Base-by-base conservation (phyloP, 768 basidiomycete species). In the Tephrocybe sp. region DNA sequence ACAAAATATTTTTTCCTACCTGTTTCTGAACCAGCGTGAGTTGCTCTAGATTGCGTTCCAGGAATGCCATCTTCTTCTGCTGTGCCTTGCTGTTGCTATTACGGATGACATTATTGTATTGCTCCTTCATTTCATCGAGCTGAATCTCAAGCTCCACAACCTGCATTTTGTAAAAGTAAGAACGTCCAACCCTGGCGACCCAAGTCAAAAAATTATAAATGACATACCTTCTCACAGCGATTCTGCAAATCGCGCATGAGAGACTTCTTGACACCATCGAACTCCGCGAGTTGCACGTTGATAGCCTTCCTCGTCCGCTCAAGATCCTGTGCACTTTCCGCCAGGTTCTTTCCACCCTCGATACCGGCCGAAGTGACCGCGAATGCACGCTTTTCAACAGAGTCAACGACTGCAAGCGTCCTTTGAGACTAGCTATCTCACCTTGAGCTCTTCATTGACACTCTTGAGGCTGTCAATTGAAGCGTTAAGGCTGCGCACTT, bases 101-200 rank as follows among this genome's bases (percentile, higher is more conserved):
- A 56, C 92, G 88, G 62, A 97, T 94, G 52, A 98, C 92, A 65
- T 95, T 96, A 74, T 94, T 96, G 72, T 99, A 99, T 65, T 98
- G 95, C 70, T 99, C 97, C 68, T 91, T 92, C 68, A 97, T 93
- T 66, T 99, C 97, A 63, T 98, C 97, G 31, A 99, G 76, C 67
- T 98, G 95, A 57, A 99, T 98, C 70, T 99, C 97, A 23, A 99
- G 84, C 71, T 98, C 97, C 46, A 99, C 96, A 36, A 99, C 97
- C 95, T 97, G 55, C 4, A 7, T 26, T 40, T 22, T 22, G 44
- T n/a, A 14, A 16, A 44, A 39, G 57, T 45, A 51, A 58, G 49
- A 46, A 53, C 23, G 13, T 30, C 53, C 52, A 36, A 42, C 72
- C 32, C 42, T 47, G 42, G 52, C 45, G 41, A 20, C 69, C 20